Evolutionary conservation across 108 stramenopile genomes (phyloP).

Genomic region (Discostella stelligeroides): DNA sequence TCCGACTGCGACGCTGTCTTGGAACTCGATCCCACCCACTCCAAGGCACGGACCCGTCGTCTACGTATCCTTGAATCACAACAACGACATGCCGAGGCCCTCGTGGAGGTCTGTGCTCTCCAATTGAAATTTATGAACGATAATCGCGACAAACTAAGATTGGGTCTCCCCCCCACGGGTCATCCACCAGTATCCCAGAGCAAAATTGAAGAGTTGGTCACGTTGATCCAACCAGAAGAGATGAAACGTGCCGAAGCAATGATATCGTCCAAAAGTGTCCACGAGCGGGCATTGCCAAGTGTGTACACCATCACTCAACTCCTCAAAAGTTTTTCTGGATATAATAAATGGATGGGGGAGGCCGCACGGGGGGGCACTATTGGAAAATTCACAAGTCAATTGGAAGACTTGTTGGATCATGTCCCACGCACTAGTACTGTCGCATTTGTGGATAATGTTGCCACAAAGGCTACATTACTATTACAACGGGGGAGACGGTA

Average conservation of each 20-base stretch:
- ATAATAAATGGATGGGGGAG: constrained; percentile 84
- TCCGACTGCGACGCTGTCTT: constrained; percentile 77
- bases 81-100: constrained; percentile 49
- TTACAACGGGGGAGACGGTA: constrained; percentile 77
- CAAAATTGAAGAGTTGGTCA: constrained; percentile 83
- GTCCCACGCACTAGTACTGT: constrained; percentile 26
- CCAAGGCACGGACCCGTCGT: constrained; percentile 83
- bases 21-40: constrained; percentile 61
- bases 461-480: constrained; percentile 57
- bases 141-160: constrained; percentile 73
- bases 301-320: constrained; percentile 81
- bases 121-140: constrained; percentile 86
- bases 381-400: constrained; percentile 42
- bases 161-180: constrained; percentile 69
- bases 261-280: constrained; percentile 25
- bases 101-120: constrained; percentile 83
- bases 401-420: constrained; percentile 48
- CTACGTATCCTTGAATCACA: constrained; percentile 78
- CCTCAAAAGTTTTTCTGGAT: constrained; percentile 82
- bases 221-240: constrained; percentile 67
- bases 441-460: constrained; percentile 38
- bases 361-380: constrained; percentile 70
- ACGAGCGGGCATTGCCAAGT: constrained; percentile 60
- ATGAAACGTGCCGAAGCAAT: constrained; percentile 48
- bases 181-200: constrained; percentile 79